Evolutionary conservation across 1,284 basidiomycete species (phyloP).

Genomic region (Cutaneotrichosporon sp.): DNA sequence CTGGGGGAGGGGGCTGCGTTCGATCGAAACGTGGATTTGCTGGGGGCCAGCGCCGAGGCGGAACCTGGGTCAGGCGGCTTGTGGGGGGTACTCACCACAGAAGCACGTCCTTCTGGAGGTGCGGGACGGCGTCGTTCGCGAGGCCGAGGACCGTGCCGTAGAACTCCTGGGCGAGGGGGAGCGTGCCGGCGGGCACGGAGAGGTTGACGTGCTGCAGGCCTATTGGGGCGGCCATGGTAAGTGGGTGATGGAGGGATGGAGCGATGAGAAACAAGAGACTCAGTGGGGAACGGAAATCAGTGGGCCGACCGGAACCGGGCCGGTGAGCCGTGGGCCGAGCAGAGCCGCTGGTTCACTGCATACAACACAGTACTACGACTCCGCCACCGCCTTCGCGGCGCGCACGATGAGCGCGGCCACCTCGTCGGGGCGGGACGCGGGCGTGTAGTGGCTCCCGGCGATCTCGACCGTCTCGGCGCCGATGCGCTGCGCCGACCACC

Average conservation of each 20-base stretch:
- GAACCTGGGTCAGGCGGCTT: slow-evolving; percentile 30
- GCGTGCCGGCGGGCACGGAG: slow-evolving; percentile 40
- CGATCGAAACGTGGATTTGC: slow-evolving; percentile 46
- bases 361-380: too few relatives aligned
- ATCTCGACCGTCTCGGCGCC: too few relatives aligned
- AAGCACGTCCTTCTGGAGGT: slow-evolving; percentile 37
- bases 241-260: background rate
- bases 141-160: slow-evolving; percentile 48
- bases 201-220: slow-evolving; percentile 51
- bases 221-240: slow-evolving; percentile 22
- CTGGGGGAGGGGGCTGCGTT: slow-evolving; percentile 9
- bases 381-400: too few relatives aligned
- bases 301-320: too few relatives aligned
- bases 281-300: too few relatives aligned
- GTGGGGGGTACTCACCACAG: slow-evolving; percentile 35
- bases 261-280: too few relatives aligned
- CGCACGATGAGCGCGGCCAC: too few relatives aligned
- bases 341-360: too few relatives aligned
- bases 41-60: slow-evolving; percentile 43
- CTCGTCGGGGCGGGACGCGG: too few relatives aligned
- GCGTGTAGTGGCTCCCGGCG: too few relatives aligned
- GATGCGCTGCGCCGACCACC: too few relatives aligned
- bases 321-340: too few relatives aligned
- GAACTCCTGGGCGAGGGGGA: slow-evolving; percentile 48
- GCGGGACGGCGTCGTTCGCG: slow-evolving; percentile 41